Conservation (phyloP, 2,329 filamentous ascomycete genomes). For the Monilinia fructigena region DNA sequence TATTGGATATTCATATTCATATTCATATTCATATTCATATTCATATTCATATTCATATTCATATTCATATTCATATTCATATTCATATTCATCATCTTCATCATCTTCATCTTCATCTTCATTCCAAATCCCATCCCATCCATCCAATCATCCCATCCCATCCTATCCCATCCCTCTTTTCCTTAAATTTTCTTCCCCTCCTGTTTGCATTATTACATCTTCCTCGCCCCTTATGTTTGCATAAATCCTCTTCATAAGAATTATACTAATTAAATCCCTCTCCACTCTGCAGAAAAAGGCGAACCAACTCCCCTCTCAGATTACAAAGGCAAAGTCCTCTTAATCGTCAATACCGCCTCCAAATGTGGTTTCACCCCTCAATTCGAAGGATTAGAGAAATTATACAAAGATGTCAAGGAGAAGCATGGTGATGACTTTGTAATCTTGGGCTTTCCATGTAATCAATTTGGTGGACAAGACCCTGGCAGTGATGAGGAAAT, state of each 20-base stretch:
- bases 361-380: slow-evolving; percentile 99
- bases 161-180: not conserved
- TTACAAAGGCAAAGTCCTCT: slow-evolving; percentile 88
- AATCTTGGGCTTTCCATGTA: slow-evolving; percentile 96
- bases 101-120: too few species aligned
- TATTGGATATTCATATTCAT: too few species aligned
- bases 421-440: slow-evolving; percentile 68
- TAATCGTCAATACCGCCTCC: slow-evolving; percentile 95
- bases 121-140: not conserved
- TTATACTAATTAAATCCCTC: slow-evolving; percentile 17
- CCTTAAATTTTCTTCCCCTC: not conserved
- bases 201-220: not conserved
- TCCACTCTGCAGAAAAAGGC: slow-evolving; percentile 63
- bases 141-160: not conserved
- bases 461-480: slow-evolving; percentile 92
- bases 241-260: slow-evolving; percentile 17
- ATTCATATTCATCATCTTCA: not conserved
- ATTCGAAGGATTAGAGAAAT: slow-evolving; percentile 83
- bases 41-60: not conserved
- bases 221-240: slow-evolving; percentile 1
- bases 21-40: too few species aligned
- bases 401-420: slow-evolving; percentile 75
- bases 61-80: not conserved
- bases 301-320: slow-evolving; percentile 65
- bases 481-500: slow-evolving; percentile 74